phyloP scores from a whole-genome alignment of 306 rosid genomes.

The Erythrophleum fordii region DNA sequence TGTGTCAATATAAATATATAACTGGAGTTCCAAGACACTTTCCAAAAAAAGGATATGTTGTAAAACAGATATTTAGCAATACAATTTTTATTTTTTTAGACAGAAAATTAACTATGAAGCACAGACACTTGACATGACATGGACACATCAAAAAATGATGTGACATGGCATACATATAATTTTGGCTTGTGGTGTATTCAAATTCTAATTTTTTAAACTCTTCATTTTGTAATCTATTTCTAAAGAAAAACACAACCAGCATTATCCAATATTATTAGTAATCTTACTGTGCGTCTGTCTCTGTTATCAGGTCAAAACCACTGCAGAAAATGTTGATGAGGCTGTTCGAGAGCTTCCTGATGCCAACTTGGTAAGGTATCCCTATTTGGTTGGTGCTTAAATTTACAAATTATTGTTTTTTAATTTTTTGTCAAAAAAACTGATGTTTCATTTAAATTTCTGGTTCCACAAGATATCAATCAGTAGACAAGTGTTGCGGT shows the following conservation, averaged over 20 bases:
- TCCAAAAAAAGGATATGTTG: not conserved
- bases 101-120: not conserved
- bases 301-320: constrained; percentile 76
- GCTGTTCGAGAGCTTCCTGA: constrained; percentile 99
- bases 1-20: not conserved
- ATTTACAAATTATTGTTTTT: constrained; percentile 22
- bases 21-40: not conserved
- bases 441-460: not conserved
- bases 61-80: not conserved
- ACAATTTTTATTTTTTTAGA: not conserved
- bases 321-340: constrained; percentile 83
- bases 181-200: not conserved
- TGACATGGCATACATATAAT: not conserved
- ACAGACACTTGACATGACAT: not conserved
- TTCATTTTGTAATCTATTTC: not conserved
- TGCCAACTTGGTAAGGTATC: constrained; percentile 97
- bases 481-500: not conserved
- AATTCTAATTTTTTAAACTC: not conserved
- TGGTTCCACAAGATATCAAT: not conserved
- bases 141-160: not conserved
- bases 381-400: constrained; percentile 43
- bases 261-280: not conserved
- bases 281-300: constrained; percentile 19
- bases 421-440: constrained; percentile 13
- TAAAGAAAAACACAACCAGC: not conserved